Evolutionary conservation across 257 asterid species (phyloP).

Genomic region (Lycium ferocissimum): DNA sequence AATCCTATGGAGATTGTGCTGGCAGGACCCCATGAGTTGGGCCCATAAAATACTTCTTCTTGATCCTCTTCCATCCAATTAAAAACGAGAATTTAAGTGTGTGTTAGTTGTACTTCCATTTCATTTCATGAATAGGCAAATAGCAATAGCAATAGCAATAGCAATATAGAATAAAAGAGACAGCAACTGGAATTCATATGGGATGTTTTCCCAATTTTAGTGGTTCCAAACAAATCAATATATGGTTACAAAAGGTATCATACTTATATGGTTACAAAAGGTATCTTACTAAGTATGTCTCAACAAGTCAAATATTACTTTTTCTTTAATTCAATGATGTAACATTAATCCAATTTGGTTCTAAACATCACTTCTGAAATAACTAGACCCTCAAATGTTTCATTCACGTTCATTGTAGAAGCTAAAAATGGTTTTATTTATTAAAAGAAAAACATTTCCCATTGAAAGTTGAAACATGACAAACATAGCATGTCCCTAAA

Average conservation of each 20-base stretch:
- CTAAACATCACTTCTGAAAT: neutral
- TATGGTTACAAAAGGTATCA: neutral
- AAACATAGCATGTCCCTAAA: neutral
- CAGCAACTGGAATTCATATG: slow-evolving; percentile 12
- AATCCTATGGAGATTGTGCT: neutral
- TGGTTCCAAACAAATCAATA: neutral
- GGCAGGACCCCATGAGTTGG: neutral
- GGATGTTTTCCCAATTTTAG: neutral
- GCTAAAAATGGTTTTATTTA: neutral
- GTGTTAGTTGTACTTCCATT: slow-evolving; percentile 14
- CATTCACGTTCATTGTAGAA: neutral
- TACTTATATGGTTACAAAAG: neutral
- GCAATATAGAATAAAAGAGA: neutral
- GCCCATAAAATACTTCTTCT: neutral
- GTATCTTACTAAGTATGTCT: neutral
- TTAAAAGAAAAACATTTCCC: neutral
- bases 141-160: no score
- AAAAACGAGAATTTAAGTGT: neutral
- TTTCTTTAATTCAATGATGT: neutral
- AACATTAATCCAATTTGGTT: neutral
- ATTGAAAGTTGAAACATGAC: neutral
- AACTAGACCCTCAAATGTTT: neutral
- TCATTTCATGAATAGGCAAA: no score
- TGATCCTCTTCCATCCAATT: neutral
- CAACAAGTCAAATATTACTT: neutral